phyloP scores from a whole-genome alignment of 257 asterid species.

The Coffea eugenioides region DNA sequence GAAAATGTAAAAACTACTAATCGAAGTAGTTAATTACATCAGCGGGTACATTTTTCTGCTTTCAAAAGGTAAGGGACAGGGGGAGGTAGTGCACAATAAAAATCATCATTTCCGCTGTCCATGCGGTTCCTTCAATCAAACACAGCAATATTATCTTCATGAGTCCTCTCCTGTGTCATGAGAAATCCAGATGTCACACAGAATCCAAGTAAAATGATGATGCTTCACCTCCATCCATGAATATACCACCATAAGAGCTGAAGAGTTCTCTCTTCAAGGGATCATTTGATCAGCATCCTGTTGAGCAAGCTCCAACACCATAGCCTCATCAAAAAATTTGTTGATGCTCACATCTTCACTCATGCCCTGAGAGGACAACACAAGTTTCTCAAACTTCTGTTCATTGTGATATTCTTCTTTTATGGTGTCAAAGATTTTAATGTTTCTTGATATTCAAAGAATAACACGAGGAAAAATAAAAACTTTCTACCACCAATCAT shows the following conservation, averaged over 20 bases:
- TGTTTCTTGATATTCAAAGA: neutral
- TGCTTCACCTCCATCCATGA: neutral
- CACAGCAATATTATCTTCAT: neutral
- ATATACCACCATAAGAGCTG: neutral
- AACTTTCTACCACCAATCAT: neutral
- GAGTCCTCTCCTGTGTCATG: neutral
- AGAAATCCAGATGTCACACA: neutral
- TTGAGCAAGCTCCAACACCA: constrained; percentile 93
- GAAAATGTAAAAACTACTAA: neutral
- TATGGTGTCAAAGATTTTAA: neutral
- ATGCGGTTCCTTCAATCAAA: neutral
- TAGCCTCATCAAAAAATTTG: constrained; percentile 92
- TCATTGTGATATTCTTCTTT: neutral
- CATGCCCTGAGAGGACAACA: constrained; percentile 67
- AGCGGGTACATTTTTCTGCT: neutral
- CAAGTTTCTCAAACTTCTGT: neutral
- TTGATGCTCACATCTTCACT: constrained; percentile 91
- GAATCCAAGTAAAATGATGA: neutral
- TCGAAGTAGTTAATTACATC: neutral
- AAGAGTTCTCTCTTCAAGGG: neutral
- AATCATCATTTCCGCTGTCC: neutral
- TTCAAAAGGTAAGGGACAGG: neutral
- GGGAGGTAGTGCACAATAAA: neutral
- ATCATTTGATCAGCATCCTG: constrained; percentile 93
- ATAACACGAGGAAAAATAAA: no score